Evolutionary conservation across 108 stramenopile species (phyloP).

Genomic region (Cylindrotheca fusiformis): DNA sequence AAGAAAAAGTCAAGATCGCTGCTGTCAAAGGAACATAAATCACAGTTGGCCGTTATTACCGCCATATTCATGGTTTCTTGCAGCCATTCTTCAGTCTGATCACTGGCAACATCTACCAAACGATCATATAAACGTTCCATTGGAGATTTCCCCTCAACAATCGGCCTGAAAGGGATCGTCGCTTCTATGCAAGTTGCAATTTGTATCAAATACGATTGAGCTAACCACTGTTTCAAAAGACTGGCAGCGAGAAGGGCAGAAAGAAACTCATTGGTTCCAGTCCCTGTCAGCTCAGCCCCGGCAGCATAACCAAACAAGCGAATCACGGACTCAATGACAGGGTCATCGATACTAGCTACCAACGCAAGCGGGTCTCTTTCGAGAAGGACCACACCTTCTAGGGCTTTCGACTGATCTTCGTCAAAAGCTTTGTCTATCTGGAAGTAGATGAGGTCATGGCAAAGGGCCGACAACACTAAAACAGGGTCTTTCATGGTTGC

Average conservation of each 20-base stretch:
- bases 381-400: constrained; percentile 24
- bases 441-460: constrained; percentile 67
- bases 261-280: constrained; percentile 63
- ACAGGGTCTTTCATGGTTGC: constrained; percentile 39
- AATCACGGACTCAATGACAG: constrained; percentile 15
- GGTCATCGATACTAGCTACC: constrained; percentile 14
- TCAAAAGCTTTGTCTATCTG: constrained; percentile 46
- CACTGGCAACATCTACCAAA: constrained; percentile 15
- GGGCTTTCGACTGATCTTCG: constrained; percentile 26
- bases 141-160: constrained; percentile 31
- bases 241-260: constrained; percentile 50
- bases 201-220: constrained; percentile 28
- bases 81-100: constrained; percentile 34
- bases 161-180: constrained; percentile 62
- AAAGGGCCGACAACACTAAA: constrained; percentile 43
- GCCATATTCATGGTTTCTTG: constrained; percentile 44
- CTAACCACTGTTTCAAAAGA: constrained; percentile 31
- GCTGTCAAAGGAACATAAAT: constrained; percentile 51
- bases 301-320: constrained; percentile 16
- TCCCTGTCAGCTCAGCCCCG: constrained; percentile 16
- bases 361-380: constrained; percentile 12
- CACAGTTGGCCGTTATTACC: constrained; percentile 43
- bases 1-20: constrained; percentile 51
- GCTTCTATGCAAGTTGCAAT: constrained; percentile 61
- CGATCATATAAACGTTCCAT: constrained; percentile 51